phyloP scores from a whole-genome alignment of 345 rosid species.

The Aquilaria sinensis region DNA sequence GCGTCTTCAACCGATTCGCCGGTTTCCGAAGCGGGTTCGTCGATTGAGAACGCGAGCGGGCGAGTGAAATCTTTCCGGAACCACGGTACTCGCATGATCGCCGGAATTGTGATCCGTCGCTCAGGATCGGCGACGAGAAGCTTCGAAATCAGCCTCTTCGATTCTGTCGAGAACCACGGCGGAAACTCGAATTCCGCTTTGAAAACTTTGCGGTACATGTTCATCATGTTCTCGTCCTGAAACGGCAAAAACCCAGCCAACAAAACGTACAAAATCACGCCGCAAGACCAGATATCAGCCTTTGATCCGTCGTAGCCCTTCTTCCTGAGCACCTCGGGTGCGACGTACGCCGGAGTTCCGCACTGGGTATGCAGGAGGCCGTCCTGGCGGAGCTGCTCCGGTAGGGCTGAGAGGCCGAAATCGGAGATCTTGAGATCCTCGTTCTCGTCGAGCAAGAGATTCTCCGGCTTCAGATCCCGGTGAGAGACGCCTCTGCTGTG shows the following conservation, averaged over 20 bases:
- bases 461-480: slow-evolving; percentile 87
- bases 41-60: slow-evolving; percentile 29
- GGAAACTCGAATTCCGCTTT: slow-evolving; percentile 59
- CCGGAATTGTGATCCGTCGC: slow-evolving; percentile 50
- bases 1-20: not conserved
- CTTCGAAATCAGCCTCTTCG: slow-evolving; percentile 42
- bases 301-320: slow-evolving; percentile 83
- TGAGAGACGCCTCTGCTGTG: slow-evolving; percentile 83
- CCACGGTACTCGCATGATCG: slow-evolving; percentile 65
- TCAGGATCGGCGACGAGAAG: slow-evolving; percentile 63
- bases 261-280: slow-evolving; percentile 68
- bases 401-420: slow-evolving; percentile 75
- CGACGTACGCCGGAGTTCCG: slow-evolving; percentile 85
- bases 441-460: slow-evolving; percentile 58
- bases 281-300: slow-evolving; percentile 92
- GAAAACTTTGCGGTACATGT: slow-evolving; percentile 56
- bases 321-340: slow-evolving; percentile 82
- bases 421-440: slow-evolving; percentile 69
- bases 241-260: slow-evolving; percentile 72
- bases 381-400: slow-evolving; percentile 57
- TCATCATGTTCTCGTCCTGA: slow-evolving; percentile 59
- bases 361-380: slow-evolving; percentile 82
- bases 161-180: slow-evolving; percentile 53
- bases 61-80: slow-evolving; percentile 45
- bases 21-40: slow-evolving; percentile 22